A percentile compares a stretch with the other conserved stretches of the same genome.
Evolutionary conservation across 179 eudicot genomes (phyloP).

Genomic region (Pouteria campechiana): DNA sequence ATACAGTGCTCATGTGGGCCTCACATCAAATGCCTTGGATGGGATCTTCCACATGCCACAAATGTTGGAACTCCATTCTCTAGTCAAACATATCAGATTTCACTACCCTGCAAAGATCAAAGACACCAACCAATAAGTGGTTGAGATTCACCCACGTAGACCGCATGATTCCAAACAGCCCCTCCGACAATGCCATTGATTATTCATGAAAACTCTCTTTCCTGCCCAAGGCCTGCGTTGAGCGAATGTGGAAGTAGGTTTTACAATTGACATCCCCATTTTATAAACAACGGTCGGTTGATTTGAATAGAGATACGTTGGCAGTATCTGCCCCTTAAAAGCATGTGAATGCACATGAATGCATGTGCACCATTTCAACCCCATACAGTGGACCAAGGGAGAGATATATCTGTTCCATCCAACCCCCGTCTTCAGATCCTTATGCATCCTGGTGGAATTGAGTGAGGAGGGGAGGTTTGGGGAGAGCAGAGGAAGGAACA

Average conservation of each 20-base stretch:
- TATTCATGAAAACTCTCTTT: neutral
- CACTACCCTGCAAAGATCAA: too few relatives aligned
- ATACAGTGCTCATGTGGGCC: too few relatives aligned
- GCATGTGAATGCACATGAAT: conserved; percentile 18
- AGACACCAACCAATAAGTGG: too few relatives aligned
- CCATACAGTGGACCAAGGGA: neutral
- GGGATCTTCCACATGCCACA: too few relatives aligned
- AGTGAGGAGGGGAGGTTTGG: neutral
- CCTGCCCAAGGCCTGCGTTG: neutral
- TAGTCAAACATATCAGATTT: too few relatives aligned
- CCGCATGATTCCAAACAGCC: neutral
- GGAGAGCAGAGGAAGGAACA: conserved; percentile 2
- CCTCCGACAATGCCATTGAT: neutral
- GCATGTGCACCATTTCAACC: conserved; percentile 14
- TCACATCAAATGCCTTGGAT: too few relatives aligned
- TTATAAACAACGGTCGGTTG: neutral
- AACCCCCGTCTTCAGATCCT: neutral
- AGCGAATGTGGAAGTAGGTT: neutral
- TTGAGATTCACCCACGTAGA: neutral
- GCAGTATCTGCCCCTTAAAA: neutral
- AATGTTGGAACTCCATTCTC: too few relatives aligned
- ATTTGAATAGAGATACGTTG: neutral
- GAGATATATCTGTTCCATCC: neutral
- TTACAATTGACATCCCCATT: neutral
- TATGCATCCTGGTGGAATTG: neutral